Conservation (phyloP, 495 filamentous ascomycete species). For the Podospora bellae-mahoneyi region DNA sequence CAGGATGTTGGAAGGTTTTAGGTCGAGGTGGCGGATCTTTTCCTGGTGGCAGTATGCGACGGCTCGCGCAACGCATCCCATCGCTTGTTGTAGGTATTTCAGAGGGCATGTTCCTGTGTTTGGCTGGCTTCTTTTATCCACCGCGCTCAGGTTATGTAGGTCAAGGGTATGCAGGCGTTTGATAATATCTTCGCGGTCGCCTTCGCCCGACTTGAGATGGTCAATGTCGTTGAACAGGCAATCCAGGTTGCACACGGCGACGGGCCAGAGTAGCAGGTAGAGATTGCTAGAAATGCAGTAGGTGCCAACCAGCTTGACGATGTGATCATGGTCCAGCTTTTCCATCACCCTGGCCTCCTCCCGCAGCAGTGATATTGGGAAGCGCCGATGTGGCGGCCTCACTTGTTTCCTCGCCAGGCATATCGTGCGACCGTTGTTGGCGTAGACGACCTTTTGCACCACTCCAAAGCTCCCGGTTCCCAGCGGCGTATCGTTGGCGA, state of each 20-base stretch:
- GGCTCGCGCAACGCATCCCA: conserved; percentile 41
- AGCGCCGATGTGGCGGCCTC: conserved; percentile 21
- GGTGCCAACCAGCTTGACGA: conserved; percentile 43
- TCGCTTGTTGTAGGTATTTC: conserved; percentile 32
- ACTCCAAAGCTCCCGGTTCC: conserved; percentile 36
- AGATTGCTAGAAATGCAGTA: conserved; percentile 36
- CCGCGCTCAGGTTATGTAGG: conserved; percentile 27
- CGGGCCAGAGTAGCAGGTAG: conserved; percentile 43
- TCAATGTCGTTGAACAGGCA: conserved; percentile 40
- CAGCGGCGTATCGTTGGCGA: conserved; percentile 24
- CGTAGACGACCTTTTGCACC: conserved; percentile 36
- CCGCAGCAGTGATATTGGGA: conserved; percentile 31
- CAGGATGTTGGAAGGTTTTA: conserved; percentile 45
- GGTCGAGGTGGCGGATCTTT: conserved; percentile 41
- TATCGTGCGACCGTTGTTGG: conserved; percentile 31
- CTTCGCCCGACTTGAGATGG: conserved; percentile 26
- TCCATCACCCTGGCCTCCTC: conserved; percentile 46
- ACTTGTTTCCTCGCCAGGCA: conserved; percentile 36
- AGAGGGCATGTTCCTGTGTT: conserved; percentile 27
- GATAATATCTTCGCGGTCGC: conserved; percentile 34
- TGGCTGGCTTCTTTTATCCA: conserved; percentile 14
- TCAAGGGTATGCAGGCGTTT: conserved; percentile 33
- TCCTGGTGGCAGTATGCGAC: conserved; percentile 40
- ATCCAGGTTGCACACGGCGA: conserved; percentile 41
- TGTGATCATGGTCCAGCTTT: conserved; percentile 40